Evolutionary conservation across 306 rosid species (phyloP).

Genomic region (Parietaria judaica): DNA sequence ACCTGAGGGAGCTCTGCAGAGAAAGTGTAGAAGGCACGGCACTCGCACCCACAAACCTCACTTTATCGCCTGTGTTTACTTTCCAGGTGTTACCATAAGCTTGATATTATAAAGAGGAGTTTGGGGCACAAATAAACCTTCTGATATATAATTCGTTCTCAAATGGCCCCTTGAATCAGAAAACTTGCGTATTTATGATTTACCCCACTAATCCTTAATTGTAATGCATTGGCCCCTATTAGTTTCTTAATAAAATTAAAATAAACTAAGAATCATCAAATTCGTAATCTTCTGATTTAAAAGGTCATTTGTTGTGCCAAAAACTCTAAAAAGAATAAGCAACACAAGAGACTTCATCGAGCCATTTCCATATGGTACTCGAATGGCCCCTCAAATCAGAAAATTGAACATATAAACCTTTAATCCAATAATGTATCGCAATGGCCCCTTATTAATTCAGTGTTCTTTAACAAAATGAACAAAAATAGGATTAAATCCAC

Average conservation of each 20-base stretch:
- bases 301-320: too few relatives aligned
- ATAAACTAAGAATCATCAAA: neutral
- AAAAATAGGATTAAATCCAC: too few relatives aligned
- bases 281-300: too few relatives aligned
- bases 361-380: slow-evolving; percentile 47
- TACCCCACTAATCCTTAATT: too few relatives aligned
- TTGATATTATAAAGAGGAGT: neutral
- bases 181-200: too few relatives aligned
- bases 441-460: neutral
- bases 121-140: too few relatives aligned
- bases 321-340: neutral
- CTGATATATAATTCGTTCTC: too few relatives aligned
- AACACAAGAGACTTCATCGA: neutral
- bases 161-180: too few relatives aligned
- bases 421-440: neutral
- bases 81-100: slow-evolving; percentile 5
- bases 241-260: neutral
- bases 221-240: neutral
- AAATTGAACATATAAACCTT: too few relatives aligned
- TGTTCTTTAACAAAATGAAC: neutral
- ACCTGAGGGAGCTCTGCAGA: slow-evolving; percentile 55
- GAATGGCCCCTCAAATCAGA: too few relatives aligned
- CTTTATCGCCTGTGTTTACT: slow-evolving; percentile 79
- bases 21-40: slow-evolving; percentile 36
- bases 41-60: slow-evolving; percentile 68